phyloP scores from a whole-genome alignment of 257 asterid species.

The Lavandula angustifolia region DNA sequence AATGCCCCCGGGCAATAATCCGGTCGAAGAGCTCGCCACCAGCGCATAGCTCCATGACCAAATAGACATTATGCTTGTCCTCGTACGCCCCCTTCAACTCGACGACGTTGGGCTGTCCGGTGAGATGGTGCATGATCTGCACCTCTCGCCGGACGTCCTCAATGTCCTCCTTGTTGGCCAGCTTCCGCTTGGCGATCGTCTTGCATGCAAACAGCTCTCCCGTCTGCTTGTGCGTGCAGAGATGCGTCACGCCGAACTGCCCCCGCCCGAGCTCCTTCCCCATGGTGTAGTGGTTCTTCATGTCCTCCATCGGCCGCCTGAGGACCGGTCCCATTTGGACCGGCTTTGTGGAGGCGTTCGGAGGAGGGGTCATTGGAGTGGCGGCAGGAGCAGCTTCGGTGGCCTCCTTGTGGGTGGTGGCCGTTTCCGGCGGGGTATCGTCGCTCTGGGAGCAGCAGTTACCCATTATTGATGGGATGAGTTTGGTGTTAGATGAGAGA shows the following conservation, averaged over 20 bases:
- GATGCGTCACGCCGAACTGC: conserved; percentile 82
- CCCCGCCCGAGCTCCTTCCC: conserved; percentile 95
- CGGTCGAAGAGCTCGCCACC: conserved; percentile 97
- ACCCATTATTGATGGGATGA: conserved; percentile 45
- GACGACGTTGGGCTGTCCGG: conserved; percentile 79
- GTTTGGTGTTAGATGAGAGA: not conserved
- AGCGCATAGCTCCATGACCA: conserved; percentile 89
- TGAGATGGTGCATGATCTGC: conserved; percentile 86
- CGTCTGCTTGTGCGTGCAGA: conserved; percentile 69
- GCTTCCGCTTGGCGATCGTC: conserved; percentile 83
- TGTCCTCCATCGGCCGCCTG: conserved; percentile 87
- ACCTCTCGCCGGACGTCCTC: conserved; percentile 91
- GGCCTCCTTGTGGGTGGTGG: conserved; percentile 16
- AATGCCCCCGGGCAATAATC: conserved; percentile 81
- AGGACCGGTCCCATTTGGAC: conserved; percentile 65
- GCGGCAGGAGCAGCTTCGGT: conserved; percentile 5
- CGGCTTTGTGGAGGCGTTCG: conserved; percentile 33
- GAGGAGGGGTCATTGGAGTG: conserved; percentile 33
- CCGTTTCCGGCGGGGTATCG: conserved; percentile 34
- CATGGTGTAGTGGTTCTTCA: conserved; percentile 52
- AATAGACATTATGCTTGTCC: conserved; percentile 82
- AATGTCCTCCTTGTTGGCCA: conserved; percentile 76
- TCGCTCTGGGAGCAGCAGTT: conserved; percentile 61
- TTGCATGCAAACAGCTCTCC: conserved; percentile 87
- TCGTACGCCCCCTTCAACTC: conserved; percentile 84